Base-by-base conservation (phyloP, 805 yeast species). In the Lipomyces sp. region DNA sequence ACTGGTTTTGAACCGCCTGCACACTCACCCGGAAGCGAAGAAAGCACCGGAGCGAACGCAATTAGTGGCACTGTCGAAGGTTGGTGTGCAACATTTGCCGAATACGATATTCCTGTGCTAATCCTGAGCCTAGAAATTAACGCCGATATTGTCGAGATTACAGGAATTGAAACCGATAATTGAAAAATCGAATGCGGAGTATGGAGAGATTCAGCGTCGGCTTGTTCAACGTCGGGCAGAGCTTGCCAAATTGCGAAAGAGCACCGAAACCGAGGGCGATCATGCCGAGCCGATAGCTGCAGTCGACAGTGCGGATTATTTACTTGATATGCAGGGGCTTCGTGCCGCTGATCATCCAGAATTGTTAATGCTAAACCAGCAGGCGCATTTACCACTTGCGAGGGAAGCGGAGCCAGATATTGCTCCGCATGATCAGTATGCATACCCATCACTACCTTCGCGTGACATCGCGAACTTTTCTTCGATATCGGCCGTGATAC, bases 1-100 rank as follows among this genome's bases (percentile, higher is more conserved):
- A 66, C 77, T 86, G 58, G 78, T 85, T 39, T 80, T 83, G 62
- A 82, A 84, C 75, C 78, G 77, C 59, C 72, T 86, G 54, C 80
- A 81, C 18, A 75, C 66, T 4, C 87, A 85, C 66, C 85, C 87
- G 0, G 83, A 80, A 33, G 69, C 83, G 60, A 75, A 74, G 67
- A 64, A 64, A 32, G 72, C 74, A 45, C 50, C 64, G 37, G 71
- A 60, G 48, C 48, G 61, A 50, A 33, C 55, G 60, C 33, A 53
- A 37, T 33, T 68, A 32, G 54, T 35, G 33, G 51, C 37, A 24
- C 53, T 66, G 61, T 48, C 63, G 24, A 62, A 62, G 71, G 69
- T 62, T 37, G 13, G 69, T 67, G 37, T n/a, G 2, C 5, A 24
- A 57, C 33, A 34, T n/a, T 11, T 18, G 18, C 48, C n/a, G 34